These are phyloP conservation scores for Yarrowia yakushimensis DNA, from an alignment of 805 yeast genomes.

Conservation along the genomic window DNA sequence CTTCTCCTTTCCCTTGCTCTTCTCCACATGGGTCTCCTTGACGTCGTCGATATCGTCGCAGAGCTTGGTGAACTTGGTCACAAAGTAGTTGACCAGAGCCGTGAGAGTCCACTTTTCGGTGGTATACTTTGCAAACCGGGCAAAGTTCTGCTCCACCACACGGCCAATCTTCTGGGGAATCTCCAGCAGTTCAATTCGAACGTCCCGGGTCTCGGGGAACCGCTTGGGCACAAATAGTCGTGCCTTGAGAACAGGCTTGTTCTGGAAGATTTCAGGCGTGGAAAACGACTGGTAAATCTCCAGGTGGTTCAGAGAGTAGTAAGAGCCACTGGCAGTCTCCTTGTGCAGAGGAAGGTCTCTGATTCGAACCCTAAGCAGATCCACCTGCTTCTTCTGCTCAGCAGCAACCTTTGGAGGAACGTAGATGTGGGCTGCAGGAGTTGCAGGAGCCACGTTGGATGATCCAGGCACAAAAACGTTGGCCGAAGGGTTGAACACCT, in stretches of 20 bases:
- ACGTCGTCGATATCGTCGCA: slow-evolving; percentile 17
- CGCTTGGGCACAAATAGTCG: slow-evolving; percentile 5
- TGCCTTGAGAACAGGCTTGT: slow-evolving; percentile 13
- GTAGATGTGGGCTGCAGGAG: slow-evolving; percentile 25
- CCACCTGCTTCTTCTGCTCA: slow-evolving; percentile 30
- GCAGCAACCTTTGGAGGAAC: slow-evolving; percentile 28
- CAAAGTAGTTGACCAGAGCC: slow-evolving; percentile 14
- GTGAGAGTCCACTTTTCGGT: slow-evolving; percentile 11
- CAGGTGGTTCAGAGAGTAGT: not conserved
- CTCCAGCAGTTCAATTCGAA: slow-evolving; percentile 3
- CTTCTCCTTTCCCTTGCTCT: slow-evolving; percentile 1
- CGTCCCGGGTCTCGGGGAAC: slow-evolving; percentile 8
- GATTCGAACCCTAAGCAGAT: not conserved
- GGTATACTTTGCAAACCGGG: slow-evolving; percentile 10
- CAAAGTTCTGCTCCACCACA: slow-evolving; percentile 12
- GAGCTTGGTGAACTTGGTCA: slow-evolving; percentile 8
- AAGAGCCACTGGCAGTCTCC: not conserved
- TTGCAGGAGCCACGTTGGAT: not conserved
- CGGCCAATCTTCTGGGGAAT: slow-evolving; percentile 2
- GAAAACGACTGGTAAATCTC: slow-evolving; percentile 20
- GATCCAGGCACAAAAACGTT: not conserved
- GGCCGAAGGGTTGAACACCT: not conserved
- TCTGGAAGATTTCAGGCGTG: slow-evolving; percentile 11
- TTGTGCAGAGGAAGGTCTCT: not conserved
- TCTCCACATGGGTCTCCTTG: not conserved